phyloP scores from a whole-genome alignment of 768 basidiomycete genomes.

The Dentipellis fragilis region DNA sequence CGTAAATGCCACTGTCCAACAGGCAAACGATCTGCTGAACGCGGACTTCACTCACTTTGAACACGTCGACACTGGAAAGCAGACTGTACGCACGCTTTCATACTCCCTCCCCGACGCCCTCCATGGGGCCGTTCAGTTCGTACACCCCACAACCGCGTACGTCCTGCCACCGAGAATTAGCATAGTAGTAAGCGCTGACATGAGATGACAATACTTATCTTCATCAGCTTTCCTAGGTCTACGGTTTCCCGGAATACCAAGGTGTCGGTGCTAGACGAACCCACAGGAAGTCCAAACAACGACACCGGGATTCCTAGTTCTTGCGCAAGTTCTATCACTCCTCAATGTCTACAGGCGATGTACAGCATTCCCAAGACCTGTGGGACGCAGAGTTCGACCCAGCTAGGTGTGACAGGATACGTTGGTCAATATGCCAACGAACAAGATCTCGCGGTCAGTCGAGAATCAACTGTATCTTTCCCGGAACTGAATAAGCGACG shows the following conservation, averaged over 20 bases:
- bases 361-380: slow-evolving; percentile 26
- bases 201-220: background rate
- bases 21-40: background rate
- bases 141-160: slow-evolving; percentile 14
- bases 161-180: background rate
- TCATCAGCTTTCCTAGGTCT: background rate
- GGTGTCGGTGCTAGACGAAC: too few relatives aligned
- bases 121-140: slow-evolving; percentile 7
- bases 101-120: slow-evolving; percentile 4
- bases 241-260: background rate
- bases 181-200: background rate
- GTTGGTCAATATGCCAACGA: slow-evolving; percentile 18
- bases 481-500: background rate
- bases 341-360: slow-evolving; percentile 23
- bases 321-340: slow-evolving; percentile 14
- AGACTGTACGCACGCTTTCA: slow-evolving; percentile 5
- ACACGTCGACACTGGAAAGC: slow-evolving; percentile 4
- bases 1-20: background rate
- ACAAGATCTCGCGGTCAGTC: slow-evolving; percentile 18
- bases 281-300: background rate
- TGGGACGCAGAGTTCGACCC: slow-evolving; percentile 16
- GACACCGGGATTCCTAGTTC: background rate
- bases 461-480: background rate
- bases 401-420: slow-evolving; percentile 22
- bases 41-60: background rate